A percentile compares a stretch with the other conserved stretches of the same genome.
These are phyloP conservation scores for Neurospora sp. DNA, from an alignment of 495 filamentous ascomycete genomes.

Conservation along the genomic window DNA sequence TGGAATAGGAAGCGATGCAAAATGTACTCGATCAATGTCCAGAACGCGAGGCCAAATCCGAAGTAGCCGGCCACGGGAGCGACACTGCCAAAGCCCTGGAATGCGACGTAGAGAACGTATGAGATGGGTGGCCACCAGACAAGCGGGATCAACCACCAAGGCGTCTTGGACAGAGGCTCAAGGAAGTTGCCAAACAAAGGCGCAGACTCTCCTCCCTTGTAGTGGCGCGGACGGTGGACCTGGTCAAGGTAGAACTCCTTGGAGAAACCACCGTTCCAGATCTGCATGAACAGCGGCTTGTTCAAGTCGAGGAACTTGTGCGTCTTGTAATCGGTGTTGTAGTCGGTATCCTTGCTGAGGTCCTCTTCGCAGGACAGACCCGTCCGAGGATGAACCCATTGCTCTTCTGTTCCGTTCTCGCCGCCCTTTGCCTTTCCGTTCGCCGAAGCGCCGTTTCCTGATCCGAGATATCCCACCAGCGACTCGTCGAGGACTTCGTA, in stretches of 20 bases:
- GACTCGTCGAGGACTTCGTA: slow-evolving; percentile 80
- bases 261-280: slow-evolving; percentile 78
- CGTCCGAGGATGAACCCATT: slow-evolving; percentile 55
- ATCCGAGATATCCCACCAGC: slow-evolving; percentile 67
- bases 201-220: slow-evolving; percentile 83
- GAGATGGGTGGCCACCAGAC: slow-evolving; percentile 77
- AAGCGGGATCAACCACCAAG: slow-evolving; percentile 81
- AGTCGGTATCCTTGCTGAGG: slow-evolving; percentile 75
- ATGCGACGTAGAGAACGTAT: slow-evolving; percentile 63
- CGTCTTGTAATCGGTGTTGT: slow-evolving; percentile 59
- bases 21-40: slow-evolving; percentile 85
- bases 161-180: slow-evolving; percentile 85
- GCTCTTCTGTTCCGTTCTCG: slow-evolving; percentile 12
- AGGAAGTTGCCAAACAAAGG: slow-evolving; percentile 97
- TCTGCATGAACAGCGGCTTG: slow-evolving; percentile 75
- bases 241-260: slow-evolving; percentile 95
- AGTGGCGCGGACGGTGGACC: slow-evolving; percentile 90
- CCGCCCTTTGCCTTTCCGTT: slow-evolving; percentile 17
- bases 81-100: slow-evolving; percentile 38
- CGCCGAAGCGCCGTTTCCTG: slow-evolving; percentile 29
- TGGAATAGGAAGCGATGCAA: slow-evolving; percentile 93
- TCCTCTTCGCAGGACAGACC: slow-evolving; percentile 83
- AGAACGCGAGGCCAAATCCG: slow-evolving; percentile 57
- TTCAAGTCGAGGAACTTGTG: slow-evolving; percentile 92
- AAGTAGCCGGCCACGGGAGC: slow-evolving; percentile 45